These are phyloP conservation scores for Megacollybia marginata DNA, from an alignment of 768 basidiomycete genomes.

Conservation along the genomic window DNA sequence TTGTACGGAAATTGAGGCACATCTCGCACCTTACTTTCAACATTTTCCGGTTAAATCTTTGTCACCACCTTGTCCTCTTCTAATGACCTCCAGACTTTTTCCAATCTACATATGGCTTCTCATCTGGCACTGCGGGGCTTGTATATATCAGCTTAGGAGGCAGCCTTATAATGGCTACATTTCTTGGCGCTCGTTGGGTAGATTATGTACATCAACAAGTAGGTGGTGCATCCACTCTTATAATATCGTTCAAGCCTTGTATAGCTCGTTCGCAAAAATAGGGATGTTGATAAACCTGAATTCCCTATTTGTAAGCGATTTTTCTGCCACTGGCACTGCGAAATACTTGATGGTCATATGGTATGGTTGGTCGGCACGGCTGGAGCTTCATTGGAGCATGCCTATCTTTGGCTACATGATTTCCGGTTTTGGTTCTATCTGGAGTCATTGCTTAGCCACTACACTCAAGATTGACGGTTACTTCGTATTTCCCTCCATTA, in stretches of 20 bases:
- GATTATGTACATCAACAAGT: conserved; percentile 27
- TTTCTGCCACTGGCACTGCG: not conserved
- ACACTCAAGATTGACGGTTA: conserved; percentile 44
- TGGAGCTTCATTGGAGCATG: conserved; percentile 59
- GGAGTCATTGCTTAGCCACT: conserved; percentile 8
- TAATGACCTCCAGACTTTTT: conserved; percentile 12
- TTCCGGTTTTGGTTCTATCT: conserved; percentile 33
- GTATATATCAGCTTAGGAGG: conserved; percentile 31
- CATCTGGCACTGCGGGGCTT: conserved; percentile 22
- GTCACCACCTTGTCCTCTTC: not conserved
- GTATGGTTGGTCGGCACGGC: conserved; percentile 72
- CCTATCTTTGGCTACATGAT: conserved; percentile 55
- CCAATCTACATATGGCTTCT: conserved; percentile 18
- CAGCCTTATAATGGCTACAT: conserved; percentile 27
- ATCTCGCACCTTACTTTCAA: conserved; percentile 48
- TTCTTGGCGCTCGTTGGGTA: conserved; percentile 23
- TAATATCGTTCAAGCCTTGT: not conserved
- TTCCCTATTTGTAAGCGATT: conserved; percentile 39
- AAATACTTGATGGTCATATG: conserved; percentile 32
- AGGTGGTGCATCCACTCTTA: conserved; percentile 10
- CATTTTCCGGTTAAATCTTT: conserved; percentile 36
- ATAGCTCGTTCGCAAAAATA: conserved; percentile 26
- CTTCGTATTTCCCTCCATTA: conserved; percentile 31
- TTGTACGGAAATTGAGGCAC: conserved; percentile 18
- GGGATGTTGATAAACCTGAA: conserved; percentile 46